These are phyloP conservation scores for Mycena citricolor DNA, from an alignment of 1,284 basidiomycete species.

Conservation along the genomic window DNA sequence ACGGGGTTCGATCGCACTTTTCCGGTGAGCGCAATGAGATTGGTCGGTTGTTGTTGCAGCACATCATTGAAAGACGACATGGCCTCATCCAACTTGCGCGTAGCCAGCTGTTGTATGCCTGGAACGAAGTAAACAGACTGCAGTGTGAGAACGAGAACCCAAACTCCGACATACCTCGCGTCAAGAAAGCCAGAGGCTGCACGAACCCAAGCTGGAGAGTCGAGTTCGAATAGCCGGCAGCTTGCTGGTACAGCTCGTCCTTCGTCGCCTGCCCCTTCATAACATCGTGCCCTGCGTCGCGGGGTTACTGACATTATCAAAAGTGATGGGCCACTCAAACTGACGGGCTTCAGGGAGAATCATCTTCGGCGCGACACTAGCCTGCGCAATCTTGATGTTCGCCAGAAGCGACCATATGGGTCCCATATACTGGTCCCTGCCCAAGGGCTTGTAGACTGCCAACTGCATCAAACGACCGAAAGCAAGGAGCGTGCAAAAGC, in stretches of 20 bases:
- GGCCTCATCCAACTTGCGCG: slow-evolving; percentile 76
- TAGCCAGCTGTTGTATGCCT: slow-evolving; percentile 84
- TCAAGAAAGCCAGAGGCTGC: slow-evolving; percentile 60
- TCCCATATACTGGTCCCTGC: slow-evolving; percentile 45
- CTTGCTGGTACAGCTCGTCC: slow-evolving; percentile 67
- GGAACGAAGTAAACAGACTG: slow-evolving; percentile 19
- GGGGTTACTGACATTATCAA: slow-evolving; percentile 16
- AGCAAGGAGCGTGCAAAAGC: too few relatives aligned
- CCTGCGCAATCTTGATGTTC: slow-evolving; percentile 77
- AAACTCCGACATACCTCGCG: slow-evolving; percentile 70
- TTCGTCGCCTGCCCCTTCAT: slow-evolving; percentile 63
- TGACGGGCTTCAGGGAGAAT: slow-evolving; percentile 74
- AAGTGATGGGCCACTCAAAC: slow-evolving; percentile 2
- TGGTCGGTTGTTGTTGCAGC: slow-evolving; percentile 76
- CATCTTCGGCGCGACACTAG: slow-evolving; percentile 79
- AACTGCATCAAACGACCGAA: too few relatives aligned
- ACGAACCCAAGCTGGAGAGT: slow-evolving; percentile 54
- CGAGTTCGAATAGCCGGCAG: slow-evolving; percentile 68
- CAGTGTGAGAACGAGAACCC: not conserved
- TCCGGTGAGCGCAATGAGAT: slow-evolving; percentile 78
- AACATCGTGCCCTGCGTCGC: slow-evolving; percentile 64
- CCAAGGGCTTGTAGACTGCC: slow-evolving; percentile 57
- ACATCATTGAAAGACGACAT: slow-evolving; percentile 80
- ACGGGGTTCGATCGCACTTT: slow-evolving; percentile 47
- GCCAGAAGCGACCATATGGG: slow-evolving; percentile 80